Base-by-base conservation (phyloP, 768 basidiomycete species). In the Mycena epipterygia region DNA sequence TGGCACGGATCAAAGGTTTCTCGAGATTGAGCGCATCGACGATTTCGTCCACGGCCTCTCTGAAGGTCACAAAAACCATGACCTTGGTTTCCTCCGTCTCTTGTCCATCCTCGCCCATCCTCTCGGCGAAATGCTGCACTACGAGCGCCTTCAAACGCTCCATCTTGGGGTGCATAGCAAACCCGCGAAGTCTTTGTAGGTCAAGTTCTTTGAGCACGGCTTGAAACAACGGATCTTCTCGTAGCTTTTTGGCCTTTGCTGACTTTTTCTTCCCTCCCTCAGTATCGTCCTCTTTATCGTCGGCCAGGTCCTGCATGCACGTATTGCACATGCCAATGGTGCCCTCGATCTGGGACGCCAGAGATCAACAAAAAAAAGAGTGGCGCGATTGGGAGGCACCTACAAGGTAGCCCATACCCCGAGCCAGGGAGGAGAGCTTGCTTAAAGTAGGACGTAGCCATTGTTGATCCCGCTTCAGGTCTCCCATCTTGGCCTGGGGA, bases 21-120 rank as follows among this genome's bases (percentile, higher is more conserved):
- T 97, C 91, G 48, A 85, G 82, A 75, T 95, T 93, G 63, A 99
- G 83, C 51, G 90, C 86, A 46, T 90, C 89, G 25, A 97, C 94
- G 46, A 99, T 91, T 81, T 98, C 96, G 68, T 97, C 94, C 14
- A 99, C 95, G 39, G 92, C 94, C 61, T 94, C 91, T 65, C 98
- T 86, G 79, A 89, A 97, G n/a, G 93, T 92, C 60, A 93, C 93
- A 78, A 99, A 99, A 21, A 99, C 94, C 93, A 99, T 99, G 23
- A 92, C 94, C 70, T 91, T 88, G 2, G 95, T 95, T 52, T 88
- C 52, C 87, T 93, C 68, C 75, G 79, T 9, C 17, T 81, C 83
- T 30, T 74, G 78, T 16, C 79, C 85, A 23, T 81, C 81, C 9
- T 86, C 85, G n/a, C 81, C 80, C 52, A 87, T 76, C 55, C 81